Evolutionary conservation across 1,139 yeast genomes (phyloP), one percentile per base, ranked within the genome.

Genomic region (Debaryomycetaceae sp.): DNA sequence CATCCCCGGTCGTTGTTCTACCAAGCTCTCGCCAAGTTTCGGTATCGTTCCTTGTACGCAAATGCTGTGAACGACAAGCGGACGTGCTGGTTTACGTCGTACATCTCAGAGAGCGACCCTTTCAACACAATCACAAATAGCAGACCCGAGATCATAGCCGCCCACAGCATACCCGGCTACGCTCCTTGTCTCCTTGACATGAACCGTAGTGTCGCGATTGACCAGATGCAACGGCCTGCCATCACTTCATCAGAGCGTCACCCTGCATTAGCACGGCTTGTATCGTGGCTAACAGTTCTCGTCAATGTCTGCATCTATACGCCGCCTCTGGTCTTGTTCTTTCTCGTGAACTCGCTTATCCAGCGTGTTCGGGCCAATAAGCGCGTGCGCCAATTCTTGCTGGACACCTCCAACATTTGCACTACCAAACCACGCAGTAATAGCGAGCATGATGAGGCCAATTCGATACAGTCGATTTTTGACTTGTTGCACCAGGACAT

Each of bases 71-170:
- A 82, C 39, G 95, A 83, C 52, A 76, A 73, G 40, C 67, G 94
- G 39, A 76, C 92, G 4, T 69, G 81, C 19, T 83, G 83, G 77
- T 82, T 80, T 65, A 82, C 94, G 0, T 64, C 93, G 0, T 80
- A 81, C 2, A 78, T 80, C 20, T 69, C 80, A 2, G 45, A 56
- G 8, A 54, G 57, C 14, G 92, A 83, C 44, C 92, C 92, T 1
- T 81, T 68, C 44, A 43, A 53, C 25, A 57, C 65, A 6, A 49
- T 59, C 54, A 43, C 56, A 25, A 59, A 61, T 35, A 57, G 57
- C 27, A 49, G 53, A 30, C 51, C 63, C 14, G 56, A 60, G 21
- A 57, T 60, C 7, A 55, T 65, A 27, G 44, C 49, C 8, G 58
- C 76, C 15, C 59, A 62, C 8, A 75, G 60, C 37, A 43, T 74